These are phyloP conservation scores for Trichosporon sp. DNA, from an alignment of 1,284 basidiomycete genomes.

Conservation along the genomic window DNA sequence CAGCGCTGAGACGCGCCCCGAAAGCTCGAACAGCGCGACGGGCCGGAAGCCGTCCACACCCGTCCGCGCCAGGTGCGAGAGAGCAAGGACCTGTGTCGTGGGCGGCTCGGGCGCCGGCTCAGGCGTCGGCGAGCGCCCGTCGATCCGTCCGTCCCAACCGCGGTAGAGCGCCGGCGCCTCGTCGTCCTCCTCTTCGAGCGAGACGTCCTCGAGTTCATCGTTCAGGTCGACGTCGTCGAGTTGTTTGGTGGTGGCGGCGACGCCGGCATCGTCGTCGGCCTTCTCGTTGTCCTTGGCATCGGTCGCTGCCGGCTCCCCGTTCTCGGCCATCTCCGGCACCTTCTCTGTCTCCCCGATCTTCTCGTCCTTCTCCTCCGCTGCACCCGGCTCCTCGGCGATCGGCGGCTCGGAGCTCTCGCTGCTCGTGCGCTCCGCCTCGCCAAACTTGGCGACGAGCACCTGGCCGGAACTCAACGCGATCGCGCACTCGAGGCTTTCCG, in stretches of 20 bases:
- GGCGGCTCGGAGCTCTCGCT: not conserved
- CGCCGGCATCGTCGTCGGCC: not conserved
- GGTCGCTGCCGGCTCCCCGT: no score
- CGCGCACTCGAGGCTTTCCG: conserved; percentile 64
- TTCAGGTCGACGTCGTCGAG: not conserved
- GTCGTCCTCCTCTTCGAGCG: conserved; percentile 30
- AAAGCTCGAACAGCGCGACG: conserved; percentile 56
- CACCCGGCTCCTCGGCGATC: not conserved
- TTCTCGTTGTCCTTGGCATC: not conserved
- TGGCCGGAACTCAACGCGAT: conserved; percentile 63
- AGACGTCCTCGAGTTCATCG: not conserved
- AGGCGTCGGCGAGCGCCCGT: not conserved
- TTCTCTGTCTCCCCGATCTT: no score
- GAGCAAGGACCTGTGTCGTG: conserved; percentile 31
- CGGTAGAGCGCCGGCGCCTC: conserved; percentile 15
- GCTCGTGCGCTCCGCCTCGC: conserved; percentile 32
- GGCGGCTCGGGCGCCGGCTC: not conserved
- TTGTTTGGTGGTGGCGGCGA: not conserved
- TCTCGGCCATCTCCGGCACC: no score
- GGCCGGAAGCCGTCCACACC: conserved; percentile 58
- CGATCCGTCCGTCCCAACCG: not conserved
- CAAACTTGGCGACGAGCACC: conserved; percentile 60
- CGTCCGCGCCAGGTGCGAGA: conserved; percentile 49
- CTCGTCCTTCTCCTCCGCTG: not conserved
- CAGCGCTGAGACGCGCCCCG: not conserved